Evolutionary conservation across 192 early-diverging fungal genomes (phyloP).

Genomic region (Piromyces finnis): DNA sequence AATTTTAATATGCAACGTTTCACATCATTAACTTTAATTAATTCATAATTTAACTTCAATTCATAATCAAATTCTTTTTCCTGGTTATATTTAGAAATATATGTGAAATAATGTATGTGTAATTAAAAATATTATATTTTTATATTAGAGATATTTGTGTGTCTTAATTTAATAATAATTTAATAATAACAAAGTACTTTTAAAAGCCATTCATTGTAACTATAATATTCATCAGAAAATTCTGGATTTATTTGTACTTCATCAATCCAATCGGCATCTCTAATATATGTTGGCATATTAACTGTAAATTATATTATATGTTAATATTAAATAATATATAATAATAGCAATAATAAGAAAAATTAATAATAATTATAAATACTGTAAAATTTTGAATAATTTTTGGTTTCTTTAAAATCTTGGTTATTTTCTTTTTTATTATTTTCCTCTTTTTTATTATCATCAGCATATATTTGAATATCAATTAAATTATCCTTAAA

Average conservation of each 20-base stretch:
- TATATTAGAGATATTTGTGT: too few species aligned
- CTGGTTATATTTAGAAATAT: too few species aligned
- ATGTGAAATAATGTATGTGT: too few species aligned
- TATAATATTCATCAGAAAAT: background rate
- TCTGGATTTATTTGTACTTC: background rate
- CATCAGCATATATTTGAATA: background rate
- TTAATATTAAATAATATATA: too few species aligned
- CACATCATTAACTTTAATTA: background rate
- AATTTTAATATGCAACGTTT: background rate
- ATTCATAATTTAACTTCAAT: background rate
- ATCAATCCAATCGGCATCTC: background rate
- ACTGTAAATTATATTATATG: background rate
- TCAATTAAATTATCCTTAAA: background rate
- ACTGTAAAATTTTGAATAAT: too few species aligned
- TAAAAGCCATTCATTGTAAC: background rate
- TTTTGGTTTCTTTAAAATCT: too few species aligned
- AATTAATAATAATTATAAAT: too few species aligned
- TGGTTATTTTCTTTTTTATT: background rate
- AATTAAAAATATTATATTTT: too few species aligned
- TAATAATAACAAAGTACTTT: background rate
- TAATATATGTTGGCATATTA: background rate
- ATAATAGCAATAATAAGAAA: too few species aligned
- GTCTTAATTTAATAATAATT: too few species aligned
- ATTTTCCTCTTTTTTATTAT: background rate
- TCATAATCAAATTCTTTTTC: background rate